Evolutionary conservation across 352 stramenopile genomes (phyloP).

Genomic region (Phytophthora hibernalis): DNA sequence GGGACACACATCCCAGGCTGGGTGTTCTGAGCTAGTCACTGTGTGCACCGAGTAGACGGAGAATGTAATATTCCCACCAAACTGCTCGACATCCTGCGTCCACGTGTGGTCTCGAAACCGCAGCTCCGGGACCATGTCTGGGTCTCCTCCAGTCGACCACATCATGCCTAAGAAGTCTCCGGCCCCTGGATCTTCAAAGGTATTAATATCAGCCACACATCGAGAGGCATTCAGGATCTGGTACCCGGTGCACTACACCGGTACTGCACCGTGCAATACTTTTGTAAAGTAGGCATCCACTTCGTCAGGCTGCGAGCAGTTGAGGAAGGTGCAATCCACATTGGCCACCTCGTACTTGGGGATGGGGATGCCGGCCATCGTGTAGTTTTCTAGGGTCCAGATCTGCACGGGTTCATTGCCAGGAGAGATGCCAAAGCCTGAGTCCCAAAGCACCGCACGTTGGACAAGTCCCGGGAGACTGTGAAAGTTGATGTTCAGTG

Average conservation of each 20-base stretch:
- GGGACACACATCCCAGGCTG: slow-evolving; percentile 30
- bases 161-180: slow-evolving; percentile 31
- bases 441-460: slow-evolving; percentile 45
- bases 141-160: slow-evolving; percentile 35
- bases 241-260: slow-evolving; percentile 39
- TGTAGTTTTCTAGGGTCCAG: slow-evolving; percentile 24
- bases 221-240: slow-evolving; percentile 45
- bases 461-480: slow-evolving; percentile 39
- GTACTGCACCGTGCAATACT: too few relatives aligned
- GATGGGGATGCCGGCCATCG: slow-evolving; percentile 39
- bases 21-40: slow-evolving; percentile 9
- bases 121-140: slow-evolving; percentile 16
- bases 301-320: slow-evolving; percentile 39
- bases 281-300: slow-evolving; percentile 21
- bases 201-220: slow-evolving; percentile 44
- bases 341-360: slow-evolving; percentile 16
- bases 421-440: slow-evolving; percentile 34
- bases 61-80: slow-evolving; percentile 25
- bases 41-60: slow-evolving; percentile 36
- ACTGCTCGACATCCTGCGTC: slow-evolving; percentile 22
- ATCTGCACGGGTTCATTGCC: slow-evolving; percentile 28
- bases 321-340: slow-evolving; percentile 31
- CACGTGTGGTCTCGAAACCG: slow-evolving; percentile 33
- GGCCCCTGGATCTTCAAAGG: slow-evolving; percentile 13
- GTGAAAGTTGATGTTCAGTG: slow-evolving; percentile 20